phyloP scores from a whole-genome alignment of 208 protist genomes.

The Leishmania gerbilli region DNA sequence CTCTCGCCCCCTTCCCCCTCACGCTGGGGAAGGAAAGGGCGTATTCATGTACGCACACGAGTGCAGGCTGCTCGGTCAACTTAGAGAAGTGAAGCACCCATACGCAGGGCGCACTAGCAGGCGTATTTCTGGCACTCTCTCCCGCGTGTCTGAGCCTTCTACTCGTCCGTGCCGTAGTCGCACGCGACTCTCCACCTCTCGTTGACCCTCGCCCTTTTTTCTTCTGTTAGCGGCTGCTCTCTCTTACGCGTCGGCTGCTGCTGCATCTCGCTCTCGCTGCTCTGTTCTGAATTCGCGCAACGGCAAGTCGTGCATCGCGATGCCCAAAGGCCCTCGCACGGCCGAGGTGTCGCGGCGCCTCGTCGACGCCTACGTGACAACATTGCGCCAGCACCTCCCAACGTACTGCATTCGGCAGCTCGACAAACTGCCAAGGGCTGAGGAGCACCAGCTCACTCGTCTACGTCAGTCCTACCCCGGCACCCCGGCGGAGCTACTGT shows the following conservation, averaged over 20 bases:
- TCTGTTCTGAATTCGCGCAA: background rate
- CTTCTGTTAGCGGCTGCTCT: background rate
- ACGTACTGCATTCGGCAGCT: slow-evolving; percentile 52
- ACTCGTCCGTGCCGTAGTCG: background rate
- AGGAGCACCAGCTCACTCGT: slow-evolving; percentile 35
- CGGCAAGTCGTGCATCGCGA: background rate
- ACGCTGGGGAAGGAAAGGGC: too few relatives aligned
- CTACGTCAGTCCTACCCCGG: slow-evolving; percentile 47
- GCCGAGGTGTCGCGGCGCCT: slow-evolving; percentile 46
- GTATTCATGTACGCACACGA: too few relatives aligned
- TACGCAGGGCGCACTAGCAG: background rate
- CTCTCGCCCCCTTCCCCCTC: background rate
- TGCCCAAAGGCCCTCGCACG: slow-evolving; percentile 28
- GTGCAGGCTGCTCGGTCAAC: too few relatives aligned
- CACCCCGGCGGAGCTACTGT: slow-evolving; percentile 42
- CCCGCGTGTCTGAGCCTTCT: background rate
- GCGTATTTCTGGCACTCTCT: background rate
- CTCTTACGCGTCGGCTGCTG: too few relatives aligned
- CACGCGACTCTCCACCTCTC: background rate
- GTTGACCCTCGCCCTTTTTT: background rate
- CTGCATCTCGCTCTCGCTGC: background rate
- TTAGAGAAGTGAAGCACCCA: too few relatives aligned
- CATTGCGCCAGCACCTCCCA: slow-evolving; percentile 63
- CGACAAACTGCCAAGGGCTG: slow-evolving; percentile 47
- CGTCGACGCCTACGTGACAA: slow-evolving; percentile 66